Evolutionary conservation across 139 green algal genomes (phyloP), one percentile per base, ranked within the genome.

Genomic region (Coccomyxa sp.): DNA sequence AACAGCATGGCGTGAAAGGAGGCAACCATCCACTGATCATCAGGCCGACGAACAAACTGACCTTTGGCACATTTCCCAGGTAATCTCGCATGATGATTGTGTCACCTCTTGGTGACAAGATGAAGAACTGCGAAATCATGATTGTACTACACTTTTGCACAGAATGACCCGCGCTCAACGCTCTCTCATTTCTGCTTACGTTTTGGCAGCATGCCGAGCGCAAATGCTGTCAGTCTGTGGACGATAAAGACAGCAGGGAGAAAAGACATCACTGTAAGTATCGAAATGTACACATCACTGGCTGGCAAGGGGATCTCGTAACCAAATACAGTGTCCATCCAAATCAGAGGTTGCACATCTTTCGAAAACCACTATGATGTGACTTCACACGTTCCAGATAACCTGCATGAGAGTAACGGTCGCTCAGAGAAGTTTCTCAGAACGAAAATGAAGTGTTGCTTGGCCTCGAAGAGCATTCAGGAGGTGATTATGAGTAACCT

Each of bases 101-200:
- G 89, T 99, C 96, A 0, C 96, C 96, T 21, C 96, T 84, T 0
- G 93, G 92, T 0, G 91, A 96, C 0, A 98, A 86, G 28, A 99
- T 92, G 79, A 97, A 98, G 77, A 99, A 93, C 85, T 98, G 96
- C 0, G 91, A 96, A 27, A 98, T 95, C 93, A 95, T 95, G 38
- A 25, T 45, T 66, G 38, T 51, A 51, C 38, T 51, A 51, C 38
- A 51, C 38, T 51, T 7, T 51, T 51, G 38, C 38, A 51, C 27
- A 9, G 21, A 16, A 38, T 38, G 71, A 31, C 31, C 27, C 10
- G 71, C 71, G 71, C 15, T 16, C 17, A 51, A 51, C 38, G 38
- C 38, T 51, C 38, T 51, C 38, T 51, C 38, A 51, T 51, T 51
- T 3, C 7, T 51, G 38, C 38, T 51, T 51, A 51, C 38, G 38